Conservation (phyloP, 2,329 filamentous ascomycete species). For the Rhinocladiella similis region DNA sequence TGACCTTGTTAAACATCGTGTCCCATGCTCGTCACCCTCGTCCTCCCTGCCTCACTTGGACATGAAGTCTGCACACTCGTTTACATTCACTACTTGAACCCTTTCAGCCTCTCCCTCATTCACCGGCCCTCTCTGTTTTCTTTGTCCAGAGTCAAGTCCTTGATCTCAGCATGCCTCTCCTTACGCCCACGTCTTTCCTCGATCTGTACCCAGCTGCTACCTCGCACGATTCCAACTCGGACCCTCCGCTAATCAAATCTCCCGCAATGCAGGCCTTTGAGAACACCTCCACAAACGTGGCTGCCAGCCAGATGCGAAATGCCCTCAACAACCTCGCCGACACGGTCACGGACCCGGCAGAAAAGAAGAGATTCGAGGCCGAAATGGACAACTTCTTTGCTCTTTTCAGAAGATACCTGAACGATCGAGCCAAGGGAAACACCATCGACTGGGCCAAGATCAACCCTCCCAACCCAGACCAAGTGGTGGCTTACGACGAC, state of each 20-base stretch:
- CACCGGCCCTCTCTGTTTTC: not conserved
- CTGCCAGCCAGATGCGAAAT: slow-evolving; percentile 99
- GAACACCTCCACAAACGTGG: slow-evolving; percentile 97
- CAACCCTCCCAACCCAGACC: slow-evolving; percentile 83
- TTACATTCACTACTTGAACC: not conserved
- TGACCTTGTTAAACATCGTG: not conserved
- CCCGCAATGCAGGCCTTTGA: slow-evolving; percentile 76
- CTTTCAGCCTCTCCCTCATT: no score
- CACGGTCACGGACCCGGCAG: slow-evolving; percentile 74
- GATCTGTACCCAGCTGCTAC: slow-evolving; percentile 4
- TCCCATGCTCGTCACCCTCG: slow-evolving; percentile 10
- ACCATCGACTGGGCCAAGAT: slow-evolving; percentile 96
- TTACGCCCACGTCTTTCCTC: slow-evolving; percentile 9
- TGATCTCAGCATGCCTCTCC: slow-evolving; percentile 15
- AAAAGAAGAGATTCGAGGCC: slow-evolving; percentile 86
- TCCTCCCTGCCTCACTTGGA: slow-evolving; percentile 1
- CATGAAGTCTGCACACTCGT: not conserved
- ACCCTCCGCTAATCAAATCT: slow-evolving; percentile 19
- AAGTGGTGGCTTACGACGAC: slow-evolving; percentile 93
- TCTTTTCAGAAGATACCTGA: slow-evolving; percentile 95
- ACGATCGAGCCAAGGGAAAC: slow-evolving; percentile 98
- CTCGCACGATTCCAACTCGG: not conserved
- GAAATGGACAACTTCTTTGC: slow-evolving; percentile 99
- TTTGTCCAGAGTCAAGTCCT: not conserved
- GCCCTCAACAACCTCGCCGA: slow-evolving; percentile 89